Conservation (phyloP, 2,329 filamentous ascomycete genomes). For the Geosmithia putterillii region DNA sequence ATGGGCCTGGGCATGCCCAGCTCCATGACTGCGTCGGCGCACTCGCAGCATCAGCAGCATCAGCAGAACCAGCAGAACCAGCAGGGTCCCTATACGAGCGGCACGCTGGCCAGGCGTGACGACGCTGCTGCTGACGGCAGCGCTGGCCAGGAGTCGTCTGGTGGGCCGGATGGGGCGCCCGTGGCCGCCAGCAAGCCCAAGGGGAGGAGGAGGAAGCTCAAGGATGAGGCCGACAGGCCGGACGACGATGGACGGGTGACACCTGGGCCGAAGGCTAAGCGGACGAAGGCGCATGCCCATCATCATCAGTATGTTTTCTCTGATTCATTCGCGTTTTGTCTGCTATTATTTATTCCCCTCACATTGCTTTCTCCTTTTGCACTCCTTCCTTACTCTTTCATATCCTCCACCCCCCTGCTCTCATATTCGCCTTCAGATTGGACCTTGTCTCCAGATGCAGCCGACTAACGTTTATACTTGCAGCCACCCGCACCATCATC, state of each 20-base stretch:
- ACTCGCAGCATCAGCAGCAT: no score
- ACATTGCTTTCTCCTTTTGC: no score
- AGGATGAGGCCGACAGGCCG: constrained; percentile 61
- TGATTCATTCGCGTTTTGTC: not conserved
- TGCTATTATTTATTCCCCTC: no score
- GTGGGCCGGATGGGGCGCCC: constrained; percentile 33
- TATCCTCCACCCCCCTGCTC: no score
- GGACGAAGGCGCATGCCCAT: constrained; percentile 52
- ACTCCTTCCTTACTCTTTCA: no score
- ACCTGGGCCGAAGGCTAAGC: constrained; percentile 48
- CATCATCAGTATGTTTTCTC: constrained; percentile 48
- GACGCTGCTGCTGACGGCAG: no score
- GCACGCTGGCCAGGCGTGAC: constrained; percentile 36
- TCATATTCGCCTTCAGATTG: not conserved
- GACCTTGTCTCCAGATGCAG: constrained; percentile 8
- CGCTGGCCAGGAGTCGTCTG: no score
- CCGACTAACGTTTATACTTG: no score
- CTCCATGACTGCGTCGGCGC: constrained; percentile 26
- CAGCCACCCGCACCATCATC: constrained; percentile 39
- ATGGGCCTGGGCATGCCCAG: constrained; percentile 37
- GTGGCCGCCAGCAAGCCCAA: constrained; percentile 28
- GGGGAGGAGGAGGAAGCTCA: constrained; percentile 56
- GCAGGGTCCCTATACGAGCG: constrained; percentile 30
- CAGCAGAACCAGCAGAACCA: no score
- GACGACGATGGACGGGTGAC: constrained; percentile 50